Conservation (phyloP, 495 filamentous ascomycete species). For the Cercophora samala region DNA sequence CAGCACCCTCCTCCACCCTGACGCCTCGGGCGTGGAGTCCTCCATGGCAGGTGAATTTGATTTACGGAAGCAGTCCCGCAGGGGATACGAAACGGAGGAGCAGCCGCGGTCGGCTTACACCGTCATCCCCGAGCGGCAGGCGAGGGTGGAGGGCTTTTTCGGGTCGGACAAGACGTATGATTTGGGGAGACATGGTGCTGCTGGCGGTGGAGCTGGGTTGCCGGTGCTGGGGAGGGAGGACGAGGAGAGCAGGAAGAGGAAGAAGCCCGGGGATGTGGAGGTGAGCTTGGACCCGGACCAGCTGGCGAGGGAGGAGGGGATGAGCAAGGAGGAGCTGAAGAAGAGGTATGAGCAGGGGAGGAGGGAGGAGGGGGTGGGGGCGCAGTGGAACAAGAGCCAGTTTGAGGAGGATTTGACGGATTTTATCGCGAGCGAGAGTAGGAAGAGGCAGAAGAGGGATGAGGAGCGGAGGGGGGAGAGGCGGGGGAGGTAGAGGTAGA, state of each 20-base stretch:
- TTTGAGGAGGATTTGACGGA: slow-evolving; percentile 92
- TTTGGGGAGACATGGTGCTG: slow-evolving; percentile 44
- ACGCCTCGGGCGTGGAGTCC: slow-evolving; percentile 54
- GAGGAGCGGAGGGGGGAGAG: slow-evolving; percentile 64
- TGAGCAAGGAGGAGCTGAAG: slow-evolving; percentile 59
- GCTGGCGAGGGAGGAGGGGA: slow-evolving; percentile 46
- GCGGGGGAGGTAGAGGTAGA: slow-evolving; percentile 29
- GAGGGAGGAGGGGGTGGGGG: slow-evolving; percentile 61
- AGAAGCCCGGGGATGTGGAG: slow-evolving; percentile 93
- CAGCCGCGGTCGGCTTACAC: slow-evolving; percentile 76
- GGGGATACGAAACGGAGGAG: slow-evolving; percentile 88
- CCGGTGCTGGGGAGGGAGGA: slow-evolving; percentile 76
- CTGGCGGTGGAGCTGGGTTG: slow-evolving; percentile 37
- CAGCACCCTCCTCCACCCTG: slow-evolving; percentile 71
- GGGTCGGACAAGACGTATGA: slow-evolving; percentile 92
- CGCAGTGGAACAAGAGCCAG: slow-evolving; percentile 52
- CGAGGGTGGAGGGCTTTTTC: slow-evolving; percentile 87
- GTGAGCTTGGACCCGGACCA: slow-evolving; percentile 82
- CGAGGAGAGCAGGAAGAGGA: slow-evolving; percentile 72
- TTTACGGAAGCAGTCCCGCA: slow-evolving; percentile 71
- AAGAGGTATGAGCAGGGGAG: slow-evolving; percentile 71
- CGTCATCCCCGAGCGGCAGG: slow-evolving; percentile 82
- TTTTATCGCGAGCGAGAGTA: slow-evolving; percentile 93
- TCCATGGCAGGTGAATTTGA: slow-evolving; percentile 85
- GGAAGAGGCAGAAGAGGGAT: slow-evolving; percentile 82